Base-by-base conservation (phyloP, 2,329 filamentous ascomycete species). In the Scedosporium dehoogii region DNA sequence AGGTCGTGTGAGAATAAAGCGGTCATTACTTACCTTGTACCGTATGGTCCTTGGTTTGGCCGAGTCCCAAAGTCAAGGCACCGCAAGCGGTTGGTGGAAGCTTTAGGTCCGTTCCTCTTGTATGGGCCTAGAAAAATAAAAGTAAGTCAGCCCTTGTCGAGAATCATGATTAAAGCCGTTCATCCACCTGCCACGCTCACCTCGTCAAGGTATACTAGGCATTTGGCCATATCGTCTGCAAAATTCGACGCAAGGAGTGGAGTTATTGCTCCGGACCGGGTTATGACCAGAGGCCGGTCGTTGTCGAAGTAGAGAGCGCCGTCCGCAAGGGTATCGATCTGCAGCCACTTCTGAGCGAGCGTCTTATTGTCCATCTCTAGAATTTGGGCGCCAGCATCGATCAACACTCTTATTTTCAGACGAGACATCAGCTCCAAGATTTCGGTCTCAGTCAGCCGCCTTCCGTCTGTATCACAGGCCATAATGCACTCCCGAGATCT, bases 371-470 rank as follows among this genome's bases (percentile, higher is more conserved):
- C 75, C 74, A 84, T 81, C 66, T 89, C 86, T 0, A 89, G 69
- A 14, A 89, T 82, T 14, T 84, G 81, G 0, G 86, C 85, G 0
- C 86, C 86, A 0, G 84, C 81, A 68, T 89, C 86, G 0, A 89
- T 85, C 0, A 89, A 72, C 0, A 89, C 75, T 0, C 76, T 74
- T 12, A 86, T 84, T 0, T 66, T 57, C 0, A 63, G 64, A 0
- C 65, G 55, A 0, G 42, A 64, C 0, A 87, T 70, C 25, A 71
- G 71, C 0, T 62, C 2, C 0, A 87, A 70, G 0, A 88, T 70
- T 0, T 71, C 68, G 0, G 67, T 16, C 61, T 86, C 84, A 0
- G 73, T 73, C 21, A 81, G 68, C 0, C 77, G 78, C 6, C 65
- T 73, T 1, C 70, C 73, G 0, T 56, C 14, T 3, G 67, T 46